Base-by-base conservation (phyloP, 805 yeast genomes). In the Saccharomyces eubayanus region DNA sequence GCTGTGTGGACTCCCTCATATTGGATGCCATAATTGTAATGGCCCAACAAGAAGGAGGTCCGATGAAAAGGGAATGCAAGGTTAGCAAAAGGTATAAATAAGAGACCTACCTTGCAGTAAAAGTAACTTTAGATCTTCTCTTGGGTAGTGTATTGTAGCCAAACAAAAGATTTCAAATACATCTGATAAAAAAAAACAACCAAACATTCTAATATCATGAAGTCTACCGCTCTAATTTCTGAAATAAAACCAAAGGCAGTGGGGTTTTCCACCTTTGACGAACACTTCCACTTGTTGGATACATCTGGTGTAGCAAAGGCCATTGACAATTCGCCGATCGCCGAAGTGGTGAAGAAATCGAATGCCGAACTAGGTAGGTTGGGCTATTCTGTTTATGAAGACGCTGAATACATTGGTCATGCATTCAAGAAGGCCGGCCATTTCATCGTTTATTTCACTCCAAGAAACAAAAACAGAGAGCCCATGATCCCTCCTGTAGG, bases 271-370 rank as follows among this genome's bases (percentile, higher is more conserved):
- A 62, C 66, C 3, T 64, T 66, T 48, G 69, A 67, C 50, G 59
- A 61, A 47, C 57, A 64, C 50, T 57, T 59, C 46, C 57, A 66
- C 29, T 48, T 65, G 20, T 57, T 66, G 31, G 66, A 63, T 48
- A 59, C 67, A 2, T 59, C 66, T 2, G 71, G 70, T 16, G 50
- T 65, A 8, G 71, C 63, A 12, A 64, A 63, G 46, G 64, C 55
- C 21, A 58, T 67, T 28, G 53, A 54, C 51, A 56, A 36, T 59
- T 52, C 50, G 59, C 57, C 52, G 20, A 54, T 60, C 30, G 59
- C 54, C 43, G 68, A 66, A 43, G 54, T 63, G n/a, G 53, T 59
- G 11, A 57, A 59, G 16, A 52, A 60, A 28, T 55, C 59, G 20
- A 62, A 59, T 49, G 59, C 55, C 46, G 64, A 62, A 47, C 48